A percentile compares a stretch with the other conserved stretches of the same genome.
phyloP scores from a whole-genome alignment of 2,329 filamentous ascomycete genomes.

The Pleoardoris graminearum region DNA sequence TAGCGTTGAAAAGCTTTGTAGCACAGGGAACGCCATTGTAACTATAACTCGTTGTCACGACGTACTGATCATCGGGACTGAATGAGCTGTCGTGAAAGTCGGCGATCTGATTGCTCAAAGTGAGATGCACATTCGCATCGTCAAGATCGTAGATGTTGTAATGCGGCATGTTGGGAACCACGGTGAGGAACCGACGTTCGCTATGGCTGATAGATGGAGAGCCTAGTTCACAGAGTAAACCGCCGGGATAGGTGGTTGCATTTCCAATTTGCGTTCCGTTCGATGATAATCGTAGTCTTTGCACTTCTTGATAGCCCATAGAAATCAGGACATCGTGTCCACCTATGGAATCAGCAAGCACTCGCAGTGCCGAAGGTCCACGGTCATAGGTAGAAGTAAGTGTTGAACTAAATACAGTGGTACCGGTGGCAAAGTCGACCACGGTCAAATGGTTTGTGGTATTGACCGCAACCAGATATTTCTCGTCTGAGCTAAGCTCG shows the following conservation, averaged over 20 bases:
- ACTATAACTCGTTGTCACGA: neutral
- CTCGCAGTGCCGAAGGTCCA: neutral
- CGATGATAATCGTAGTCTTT: neutral
- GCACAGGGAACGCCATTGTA: neutral
- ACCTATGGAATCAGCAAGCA: neutral
- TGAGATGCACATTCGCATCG: neutral
- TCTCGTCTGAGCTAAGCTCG: slow-evolving; percentile 1
- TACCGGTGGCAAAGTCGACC: neutral
- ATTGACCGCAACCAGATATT: neutral
- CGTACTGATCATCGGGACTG: neutral
- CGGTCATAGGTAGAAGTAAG: neutral
- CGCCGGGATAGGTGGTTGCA: neutral
- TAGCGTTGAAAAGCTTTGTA: neutral
- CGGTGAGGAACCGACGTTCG: neutral
- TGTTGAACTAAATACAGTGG: neutral
- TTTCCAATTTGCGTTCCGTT: neutral
- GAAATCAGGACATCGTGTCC: neutral
- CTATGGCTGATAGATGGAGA: neutral
- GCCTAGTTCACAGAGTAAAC: neutral
- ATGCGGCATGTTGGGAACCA: neutral
- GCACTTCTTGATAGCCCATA: neutral
- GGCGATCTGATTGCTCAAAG: neutral
- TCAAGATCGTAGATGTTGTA: slow-evolving; percentile 1
- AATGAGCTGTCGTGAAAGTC: neutral
- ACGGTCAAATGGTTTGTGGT: neutral